Evolutionary conservation across 2,329 filamentous ascomycete species (phyloP).

Genomic region (Colletotrichum tropicale): DNA sequence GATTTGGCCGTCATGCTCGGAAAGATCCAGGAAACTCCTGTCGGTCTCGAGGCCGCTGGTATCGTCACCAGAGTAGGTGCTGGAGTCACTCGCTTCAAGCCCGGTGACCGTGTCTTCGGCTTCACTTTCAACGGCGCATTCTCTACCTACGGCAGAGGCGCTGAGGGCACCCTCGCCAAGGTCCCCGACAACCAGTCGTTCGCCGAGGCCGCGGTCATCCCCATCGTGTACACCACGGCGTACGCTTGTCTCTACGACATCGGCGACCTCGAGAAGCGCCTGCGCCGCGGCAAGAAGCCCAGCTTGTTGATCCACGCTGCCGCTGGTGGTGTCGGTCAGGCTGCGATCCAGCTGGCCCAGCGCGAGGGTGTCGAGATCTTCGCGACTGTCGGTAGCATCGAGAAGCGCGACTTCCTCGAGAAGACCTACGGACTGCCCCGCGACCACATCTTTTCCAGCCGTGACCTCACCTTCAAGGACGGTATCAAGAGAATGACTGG

Average conservation of each 20-base stretch:
- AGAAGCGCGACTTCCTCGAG: slow-evolving; percentile 34
- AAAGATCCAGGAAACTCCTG: slow-evolving; percentile 21
- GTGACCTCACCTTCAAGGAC: slow-evolving; percentile 30
- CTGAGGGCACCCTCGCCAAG: slow-evolving; percentile 26
- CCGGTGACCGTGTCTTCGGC: slow-evolving; percentile 31
- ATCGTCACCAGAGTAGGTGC: slow-evolving; percentile 34
- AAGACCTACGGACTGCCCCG: slow-evolving; percentile 27
- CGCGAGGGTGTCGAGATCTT: slow-evolving; percentile 44
- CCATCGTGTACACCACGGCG: slow-evolving; percentile 32
- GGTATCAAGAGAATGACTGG: slow-evolving; percentile 31
- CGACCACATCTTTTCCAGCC: slow-evolving; percentile 30
- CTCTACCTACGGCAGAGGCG: slow-evolving; percentile 24
- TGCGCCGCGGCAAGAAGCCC: slow-evolving; percentile 35
- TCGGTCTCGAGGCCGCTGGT: slow-evolving; percentile 37
- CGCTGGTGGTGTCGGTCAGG: slow-evolving; percentile 42
- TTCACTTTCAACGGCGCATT: slow-evolving; percentile 22
- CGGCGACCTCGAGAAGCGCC: slow-evolving; percentile 29
- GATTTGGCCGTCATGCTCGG: slow-evolving; percentile 31
- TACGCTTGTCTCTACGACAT: slow-evolving; percentile 28
- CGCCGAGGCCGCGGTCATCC: slow-evolving; percentile 37
- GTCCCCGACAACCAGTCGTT: slow-evolving; percentile 43
- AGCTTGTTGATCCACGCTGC: slow-evolving; percentile 40
- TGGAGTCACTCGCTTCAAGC: slow-evolving; percentile 28
- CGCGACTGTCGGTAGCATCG: slow-evolving; percentile 38
- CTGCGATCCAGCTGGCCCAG: slow-evolving; percentile 41